Base-by-base conservation (phyloP, 2,329 filamentous ascomycete genomes). In the Curvularia hawaiiensis region DNA sequence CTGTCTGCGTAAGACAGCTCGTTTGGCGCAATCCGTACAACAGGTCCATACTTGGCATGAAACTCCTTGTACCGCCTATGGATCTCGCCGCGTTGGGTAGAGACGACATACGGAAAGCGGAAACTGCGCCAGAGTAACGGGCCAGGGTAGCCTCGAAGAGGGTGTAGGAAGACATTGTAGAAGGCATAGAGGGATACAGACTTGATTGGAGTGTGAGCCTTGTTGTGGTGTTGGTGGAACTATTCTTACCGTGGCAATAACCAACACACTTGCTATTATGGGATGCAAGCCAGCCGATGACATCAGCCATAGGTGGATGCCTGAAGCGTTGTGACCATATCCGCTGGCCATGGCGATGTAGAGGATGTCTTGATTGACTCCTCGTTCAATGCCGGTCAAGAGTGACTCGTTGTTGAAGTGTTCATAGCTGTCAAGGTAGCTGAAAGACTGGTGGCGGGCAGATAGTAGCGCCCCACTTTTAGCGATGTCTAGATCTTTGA, bases 1-100 rank as follows among this genome's bases (percentile, higher is more conserved):
- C 63, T 57, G 40, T 68, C 60, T 14, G 66, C 60, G 49, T 69
- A 73, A 0, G 68, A 72, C 0, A 74, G 60, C 43, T 73, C 70
- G 47, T 73, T 64, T 1, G 70, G 70, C 4, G 71, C 69, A 9
- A 73, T 65, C 4, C 71, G 64, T 5, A 74, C 67, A 12, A 72
- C 52, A 1, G 65, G 60, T 9, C 71, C 71, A 52, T 73, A 74
- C 10, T 52, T 58, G 28, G 68, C 57, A 50, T 72, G 69, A 18
- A 70, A 67, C 1, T 62, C 39, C 22, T 63, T 64, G 7, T 72
- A 47, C 9, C 58, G 56, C 12, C 59, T 64, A 38, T 73, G 70
- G 0, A 73, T 61, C 22, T 67, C 54, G 16, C 70, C 70, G n/a
- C 60, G 59, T 10, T 70, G 67, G 4, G 63, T 65, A 11, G 69